Evolutionary conservation across 2,329 filamentous ascomycete genomes (phyloP).

Genomic region (Cercospora zeina): DNA sequence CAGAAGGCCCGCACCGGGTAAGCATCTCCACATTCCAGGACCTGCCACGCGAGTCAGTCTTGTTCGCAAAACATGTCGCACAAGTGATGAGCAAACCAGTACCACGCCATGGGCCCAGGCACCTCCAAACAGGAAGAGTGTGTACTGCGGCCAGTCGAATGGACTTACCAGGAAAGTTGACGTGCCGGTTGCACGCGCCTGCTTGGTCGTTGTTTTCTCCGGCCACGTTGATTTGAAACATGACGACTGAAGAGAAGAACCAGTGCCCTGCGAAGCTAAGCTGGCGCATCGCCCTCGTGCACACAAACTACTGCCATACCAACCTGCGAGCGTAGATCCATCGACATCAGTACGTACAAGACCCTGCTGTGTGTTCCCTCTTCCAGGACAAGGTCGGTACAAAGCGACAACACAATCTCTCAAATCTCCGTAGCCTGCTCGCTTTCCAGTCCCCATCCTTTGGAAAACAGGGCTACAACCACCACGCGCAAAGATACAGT

Average conservation of each 20-base stretch:
- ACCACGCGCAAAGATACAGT: not conserved
- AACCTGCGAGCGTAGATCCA: not conserved
- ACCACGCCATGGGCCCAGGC: not conserved
- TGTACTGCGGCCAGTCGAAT: slow-evolving; percentile 14
- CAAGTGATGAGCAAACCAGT: slow-evolving; percentile 15
- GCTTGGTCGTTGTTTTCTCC: slow-evolving; percentile 16
- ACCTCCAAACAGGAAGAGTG: slow-evolving; percentile 2
- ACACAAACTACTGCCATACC: not conserved
- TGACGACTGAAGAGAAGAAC: slow-evolving; percentile 5
- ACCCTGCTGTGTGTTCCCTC: not conserved
- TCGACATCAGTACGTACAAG: not conserved
- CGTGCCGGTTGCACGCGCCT: slow-evolving; percentile 17
- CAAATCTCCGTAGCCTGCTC: slow-evolving; percentile 18
- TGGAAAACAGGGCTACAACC: not conserved
- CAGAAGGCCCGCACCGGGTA: not conserved
- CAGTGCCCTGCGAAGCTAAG: not conserved
- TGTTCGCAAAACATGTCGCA: slow-evolving; percentile 6
- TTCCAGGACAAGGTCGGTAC: slow-evolving; percentile 13
- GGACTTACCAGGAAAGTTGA: slow-evolving; percentile 13
- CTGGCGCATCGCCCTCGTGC: not conserved
- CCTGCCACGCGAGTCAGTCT: not conserved
- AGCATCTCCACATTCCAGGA: not conserved
- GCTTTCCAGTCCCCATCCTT: not conserved
- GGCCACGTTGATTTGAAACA: slow-evolving; percentile 14
- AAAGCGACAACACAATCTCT: not conserved